These are phyloP conservation scores for Colletotrichum tropicale DNA, from an alignment of 2,329 filamentous ascomycete genomes.

Conservation along the genomic window DNA sequence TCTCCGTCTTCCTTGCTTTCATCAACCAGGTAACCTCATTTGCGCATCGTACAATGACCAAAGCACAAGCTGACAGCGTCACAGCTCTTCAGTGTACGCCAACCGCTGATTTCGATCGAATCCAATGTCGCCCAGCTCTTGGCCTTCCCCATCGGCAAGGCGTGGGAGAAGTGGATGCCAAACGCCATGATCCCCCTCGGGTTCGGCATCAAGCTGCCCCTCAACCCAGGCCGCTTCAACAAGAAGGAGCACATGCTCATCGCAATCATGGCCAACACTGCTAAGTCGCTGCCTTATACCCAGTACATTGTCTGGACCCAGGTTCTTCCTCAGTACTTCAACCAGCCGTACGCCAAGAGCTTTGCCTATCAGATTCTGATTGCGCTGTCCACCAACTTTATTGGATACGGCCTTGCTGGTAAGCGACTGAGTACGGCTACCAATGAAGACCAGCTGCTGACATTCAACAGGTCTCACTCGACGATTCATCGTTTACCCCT, in stretches of 20 bases:
- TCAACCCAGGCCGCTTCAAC: slow-evolving; percentile 62
- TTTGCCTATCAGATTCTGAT: slow-evolving; percentile 56
- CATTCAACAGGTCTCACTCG: slow-evolving; percentile 34
- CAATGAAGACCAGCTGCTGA: neutral
- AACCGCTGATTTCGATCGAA: slow-evolving; percentile 58
- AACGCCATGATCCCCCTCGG: slow-evolving; percentile 50
- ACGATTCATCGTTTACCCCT: slow-evolving; percentile 56
- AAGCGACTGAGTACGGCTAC: neutral
- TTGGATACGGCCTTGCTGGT: slow-evolving; percentile 61
- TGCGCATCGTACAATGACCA: neutral
- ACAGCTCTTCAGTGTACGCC: slow-evolving; percentile 58
- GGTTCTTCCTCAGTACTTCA: slow-evolving; percentile 50
- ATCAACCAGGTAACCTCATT: slow-evolving; percentile 47
- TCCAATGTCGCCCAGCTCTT: slow-evolving; percentile 62
- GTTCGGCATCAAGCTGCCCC: slow-evolving; percentile 48
- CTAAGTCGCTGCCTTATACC: slow-evolving; percentile 51
- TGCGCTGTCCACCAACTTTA: slow-evolving; percentile 55
- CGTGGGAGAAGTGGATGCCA: slow-evolving; percentile 54
- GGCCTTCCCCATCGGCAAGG: slow-evolving; percentile 58
- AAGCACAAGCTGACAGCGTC: neutral
- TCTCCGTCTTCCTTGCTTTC: slow-evolving; percentile 52
- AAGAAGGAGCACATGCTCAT: slow-evolving; percentile 66
- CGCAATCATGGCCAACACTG: slow-evolving; percentile 63
- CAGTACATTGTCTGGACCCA: slow-evolving; percentile 56
- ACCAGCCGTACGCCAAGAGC: slow-evolving; percentile 51